Base-by-base conservation (phyloP, 257 asterid genomes). In the Haberlea rhodopensis region DNA sequence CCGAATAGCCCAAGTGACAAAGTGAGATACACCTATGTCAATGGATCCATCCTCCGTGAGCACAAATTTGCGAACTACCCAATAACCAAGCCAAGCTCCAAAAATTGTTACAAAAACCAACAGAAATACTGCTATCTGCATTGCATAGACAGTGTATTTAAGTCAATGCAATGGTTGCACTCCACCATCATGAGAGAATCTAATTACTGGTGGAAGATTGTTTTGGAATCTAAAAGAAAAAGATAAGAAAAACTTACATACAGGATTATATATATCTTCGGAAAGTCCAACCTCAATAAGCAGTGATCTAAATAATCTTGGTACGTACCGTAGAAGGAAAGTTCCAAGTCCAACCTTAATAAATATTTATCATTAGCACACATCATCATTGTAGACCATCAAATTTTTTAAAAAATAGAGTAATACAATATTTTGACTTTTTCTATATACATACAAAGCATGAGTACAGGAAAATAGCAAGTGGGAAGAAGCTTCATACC, bases 401-500 rank as follows among this genome's bases (percentile, higher is more conserved):
- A 49, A 25, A 10, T n/a, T n/a, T n/a, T n/a, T 53, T 45, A 45
- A 31, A 40, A 60, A 23, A 57, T 16, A 24, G 58, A 40, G 26
- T 53, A 71, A 34, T 23, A 19, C 55, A 40, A 51, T 40, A 58
- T 37, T 23, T 21, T 19, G 57, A 23, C 56, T 60, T 21, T 60
- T 13, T 28, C 24, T n/a, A 72, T 65, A 77, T 65, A 84, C 98
- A 53, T 83, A 92, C 97, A 63, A 80, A 66, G 78, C 85, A 85
- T 22, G 99, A 87, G 77, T 92, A 92, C 26, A 89, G 11, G 54
- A 89, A 59, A 65, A 92, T 73, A n/a, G 85, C 97, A 62, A 92
- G 95, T 80, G 66, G 99, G 99, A 79, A 92, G 97, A 79, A 89
- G 90, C 82, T 79, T 89, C 99, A 89, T 92, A 63, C 99, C 99